phyloP scores from a whole-genome alignment of 2,329 filamentous ascomycete species.

The Fusarium scirpi region DNA sequence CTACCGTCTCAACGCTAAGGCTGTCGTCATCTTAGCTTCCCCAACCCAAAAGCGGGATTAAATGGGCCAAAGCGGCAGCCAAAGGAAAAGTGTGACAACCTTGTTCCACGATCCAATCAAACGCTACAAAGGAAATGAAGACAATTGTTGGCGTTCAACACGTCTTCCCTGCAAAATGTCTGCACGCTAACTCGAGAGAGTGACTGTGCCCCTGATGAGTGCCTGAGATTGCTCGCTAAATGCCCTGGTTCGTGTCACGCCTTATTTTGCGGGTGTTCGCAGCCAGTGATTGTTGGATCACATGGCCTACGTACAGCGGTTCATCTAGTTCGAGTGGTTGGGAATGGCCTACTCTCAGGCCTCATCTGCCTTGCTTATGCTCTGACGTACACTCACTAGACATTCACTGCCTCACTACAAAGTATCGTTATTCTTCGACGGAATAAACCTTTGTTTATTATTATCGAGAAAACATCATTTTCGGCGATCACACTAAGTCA shows the following conservation, averaged over 20 bases:
- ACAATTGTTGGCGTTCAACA: constrained; percentile 27
- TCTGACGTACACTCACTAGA: neutral
- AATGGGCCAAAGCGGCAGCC: constrained; percentile 3
- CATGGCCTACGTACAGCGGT: constrained; percentile 13
- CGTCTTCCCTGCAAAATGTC: constrained; percentile 36
- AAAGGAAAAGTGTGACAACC: constrained; percentile 28
- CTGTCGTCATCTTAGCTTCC: constrained; percentile 33
- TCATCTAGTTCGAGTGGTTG: constrained; percentile 17
- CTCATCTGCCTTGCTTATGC: constrained; percentile 24
- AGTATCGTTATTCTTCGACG: neutral
- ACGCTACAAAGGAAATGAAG: constrained; percentile 26
- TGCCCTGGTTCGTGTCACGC: constrained; percentile 26
- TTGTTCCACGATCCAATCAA: constrained; percentile 32
- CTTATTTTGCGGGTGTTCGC: constrained; percentile 16
- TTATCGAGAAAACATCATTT: constrained; percentile 1
- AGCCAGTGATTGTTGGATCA: constrained; percentile 28
- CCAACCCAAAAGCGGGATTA: neutral
- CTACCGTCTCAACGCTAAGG: neutral
- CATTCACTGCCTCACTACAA: constrained; percentile 1
- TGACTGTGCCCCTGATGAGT: constrained; percentile 13
- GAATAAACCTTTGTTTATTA: constrained; percentile 12
- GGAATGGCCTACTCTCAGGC: constrained; percentile 18
- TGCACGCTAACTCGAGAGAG: constrained; percentile 17
- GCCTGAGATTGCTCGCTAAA: constrained; percentile 24
- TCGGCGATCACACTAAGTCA: constrained; percentile 31